Percentiles rank a stretch among this genome's conserved stretches.
These are phyloP conservation scores for Syzygium malaccense DNA, from an alignment of 441 rosid species.

Conservation along the genomic window DNA sequence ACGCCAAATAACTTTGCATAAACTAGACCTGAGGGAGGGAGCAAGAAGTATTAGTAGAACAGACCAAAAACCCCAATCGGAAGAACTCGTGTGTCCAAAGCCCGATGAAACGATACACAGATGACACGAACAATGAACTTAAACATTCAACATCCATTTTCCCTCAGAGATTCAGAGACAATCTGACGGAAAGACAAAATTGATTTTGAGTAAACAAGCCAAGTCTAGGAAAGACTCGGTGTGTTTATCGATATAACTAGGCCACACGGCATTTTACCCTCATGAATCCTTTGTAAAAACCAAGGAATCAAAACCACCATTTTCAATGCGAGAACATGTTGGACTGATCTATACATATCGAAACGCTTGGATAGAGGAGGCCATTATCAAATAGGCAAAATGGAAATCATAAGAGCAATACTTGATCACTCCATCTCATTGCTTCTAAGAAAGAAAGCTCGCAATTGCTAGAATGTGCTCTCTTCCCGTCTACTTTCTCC, in stretches of 20 bases:
- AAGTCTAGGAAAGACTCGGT: background rate
- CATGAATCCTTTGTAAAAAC: background rate
- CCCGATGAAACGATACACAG: background rate
- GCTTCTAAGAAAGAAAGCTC: background rate
- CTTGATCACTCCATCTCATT: background rate
- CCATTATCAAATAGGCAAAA: background rate
- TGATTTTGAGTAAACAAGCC: background rate
- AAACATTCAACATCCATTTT: background rate
- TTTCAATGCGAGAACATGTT: background rate
- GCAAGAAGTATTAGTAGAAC: background rate
- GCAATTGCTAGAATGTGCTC: background rate
- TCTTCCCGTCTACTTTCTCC: background rate
- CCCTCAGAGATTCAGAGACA: background rate
- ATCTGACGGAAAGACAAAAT: background rate
- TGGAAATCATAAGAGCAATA: background rate
- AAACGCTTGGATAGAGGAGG: background rate
- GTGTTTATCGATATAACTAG: background rate
- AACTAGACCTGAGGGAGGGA: slow-evolving; percentile 22
- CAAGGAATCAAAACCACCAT: background rate
- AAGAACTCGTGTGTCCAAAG: background rate
- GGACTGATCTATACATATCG: background rate
- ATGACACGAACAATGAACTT: background rate
- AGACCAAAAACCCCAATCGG: background rate
- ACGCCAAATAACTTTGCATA: slow-evolving; percentile 49
- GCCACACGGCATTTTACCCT: background rate